phyloP scores from a whole-genome alignment of 139 green algal species.

The Picochlorum sp. region DNA sequence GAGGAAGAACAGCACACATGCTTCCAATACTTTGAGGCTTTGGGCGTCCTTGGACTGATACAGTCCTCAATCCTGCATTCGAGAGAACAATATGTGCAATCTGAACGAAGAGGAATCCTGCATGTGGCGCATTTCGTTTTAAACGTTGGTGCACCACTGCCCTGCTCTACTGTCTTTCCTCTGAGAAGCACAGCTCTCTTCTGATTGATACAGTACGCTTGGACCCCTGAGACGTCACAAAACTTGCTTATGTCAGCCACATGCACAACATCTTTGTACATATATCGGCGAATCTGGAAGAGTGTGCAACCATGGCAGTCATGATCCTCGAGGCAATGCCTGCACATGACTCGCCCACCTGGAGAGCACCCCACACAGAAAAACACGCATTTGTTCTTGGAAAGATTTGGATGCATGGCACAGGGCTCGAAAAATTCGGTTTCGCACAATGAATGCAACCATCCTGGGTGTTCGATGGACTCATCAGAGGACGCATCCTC shows the following conservation, averaged over 20 bases:
- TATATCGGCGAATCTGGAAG: conserved; percentile 35
- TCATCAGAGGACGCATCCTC: too few species aligned
- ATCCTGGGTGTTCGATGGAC: too few species aligned
- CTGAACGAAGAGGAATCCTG: conserved; percentile 18
- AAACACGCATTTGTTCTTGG: conserved; percentile 15
- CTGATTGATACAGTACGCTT: conserved; percentile 36
- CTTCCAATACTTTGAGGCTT: too few species aligned
- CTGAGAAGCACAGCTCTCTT: conserved; percentile 24
- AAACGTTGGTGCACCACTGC: conserved; percentile 3
- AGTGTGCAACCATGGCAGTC: neutral
- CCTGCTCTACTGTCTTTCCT: neutral
- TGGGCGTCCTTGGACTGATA: too few species aligned
- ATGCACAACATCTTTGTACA: conserved; percentile 30
- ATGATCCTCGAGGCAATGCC: conserved; percentile 19
- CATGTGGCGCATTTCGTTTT: conserved; percentile 17
- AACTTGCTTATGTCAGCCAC: conserved; percentile 25
- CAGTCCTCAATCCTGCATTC: conserved; percentile 17
- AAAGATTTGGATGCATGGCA: too few species aligned
- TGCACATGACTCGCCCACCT: conserved; percentile 16
- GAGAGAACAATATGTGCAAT: conserved; percentile 31
- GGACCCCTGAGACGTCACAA: conserved; percentile 21
- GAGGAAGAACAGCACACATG: too few species aligned
- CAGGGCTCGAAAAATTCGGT: too few species aligned
- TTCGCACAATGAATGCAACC: too few species aligned
- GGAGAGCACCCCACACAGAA: conserved; percentile 22